These are phyloP conservation scores for Pseudonitzschia multiseries DNA, from an alignment of 108 stramenopile species.

Conservation along the genomic window DNA sequence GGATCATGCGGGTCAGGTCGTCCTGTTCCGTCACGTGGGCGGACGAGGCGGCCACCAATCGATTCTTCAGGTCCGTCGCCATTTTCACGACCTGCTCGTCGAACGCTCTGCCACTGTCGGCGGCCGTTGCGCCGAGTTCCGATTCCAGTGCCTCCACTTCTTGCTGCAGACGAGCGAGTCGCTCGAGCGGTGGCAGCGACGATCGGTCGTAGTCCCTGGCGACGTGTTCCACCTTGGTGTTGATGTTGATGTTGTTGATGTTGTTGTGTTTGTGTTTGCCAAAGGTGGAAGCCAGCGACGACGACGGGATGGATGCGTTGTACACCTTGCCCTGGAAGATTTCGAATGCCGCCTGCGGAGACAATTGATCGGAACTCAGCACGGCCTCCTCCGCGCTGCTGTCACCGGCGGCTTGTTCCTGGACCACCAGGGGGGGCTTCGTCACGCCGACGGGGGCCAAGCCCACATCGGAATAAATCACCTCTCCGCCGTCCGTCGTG, in stretches of 20 bases:
- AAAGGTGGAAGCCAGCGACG: neutral
- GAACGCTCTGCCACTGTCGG: slow-evolving; percentile 28
- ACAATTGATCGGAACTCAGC: slow-evolving; percentile 34
- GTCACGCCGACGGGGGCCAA: slow-evolving; percentile 53
- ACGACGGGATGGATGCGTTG: neutral
- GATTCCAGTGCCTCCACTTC: slow-evolving; percentile 45
- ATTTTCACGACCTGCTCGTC: slow-evolving; percentile 30
- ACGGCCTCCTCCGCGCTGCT: slow-evolving; percentile 21
- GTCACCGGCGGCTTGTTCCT: slow-evolving; percentile 5
- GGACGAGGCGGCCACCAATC: slow-evolving; percentile 21
- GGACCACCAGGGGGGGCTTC: slow-evolving; percentile 43
- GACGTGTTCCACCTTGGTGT: neutral
- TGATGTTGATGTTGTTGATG: too few relatives aligned
- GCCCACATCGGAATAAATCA: slow-evolving; percentile 74
- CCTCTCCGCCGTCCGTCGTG: slow-evolving; percentile 61
- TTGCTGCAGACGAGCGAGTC: slow-evolving; percentile 43
- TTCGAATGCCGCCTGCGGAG: slow-evolving; percentile 42
- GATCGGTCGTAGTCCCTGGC: slow-evolving; percentile 24
- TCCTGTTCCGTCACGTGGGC: slow-evolving; percentile 27
- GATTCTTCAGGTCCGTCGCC: slow-evolving; percentile 33
- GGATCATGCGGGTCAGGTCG: slow-evolving; percentile 41
- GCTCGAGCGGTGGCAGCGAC: slow-evolving; percentile 25
- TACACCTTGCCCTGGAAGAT: slow-evolving; percentile 47
- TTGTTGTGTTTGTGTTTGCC: too few relatives aligned
- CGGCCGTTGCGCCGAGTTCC: slow-evolving; percentile 24